phyloP scores from a whole-genome alignment of 805 yeast species.

The Metschnikowia baotianmanensis region DNA sequence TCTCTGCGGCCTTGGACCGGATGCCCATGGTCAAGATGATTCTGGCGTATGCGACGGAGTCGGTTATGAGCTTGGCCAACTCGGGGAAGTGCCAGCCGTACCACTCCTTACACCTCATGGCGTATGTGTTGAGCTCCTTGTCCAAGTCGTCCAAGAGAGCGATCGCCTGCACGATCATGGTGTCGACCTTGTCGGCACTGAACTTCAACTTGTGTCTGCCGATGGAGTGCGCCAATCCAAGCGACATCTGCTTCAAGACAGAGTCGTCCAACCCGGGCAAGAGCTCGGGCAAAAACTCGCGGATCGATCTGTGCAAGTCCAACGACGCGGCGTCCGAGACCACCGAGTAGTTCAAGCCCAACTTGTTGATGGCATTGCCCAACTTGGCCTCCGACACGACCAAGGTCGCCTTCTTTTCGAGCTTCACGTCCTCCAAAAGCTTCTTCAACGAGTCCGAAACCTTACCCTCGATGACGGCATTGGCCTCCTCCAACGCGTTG shows the following conservation, averaged over 20 bases:
- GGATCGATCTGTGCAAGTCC: conserved; percentile 92
- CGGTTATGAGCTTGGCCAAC: conserved; percentile 94
- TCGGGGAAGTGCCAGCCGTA: conserved; percentile 99
- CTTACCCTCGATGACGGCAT: conserved; percentile 87
- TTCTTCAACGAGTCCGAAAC: conserved; percentile 81
- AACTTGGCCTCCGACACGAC: conserved; percentile 94
- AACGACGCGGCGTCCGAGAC: conserved; percentile 93
- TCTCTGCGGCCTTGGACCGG: conserved; percentile 84
- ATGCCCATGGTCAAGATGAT: conserved; percentile 91
- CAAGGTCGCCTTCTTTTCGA: conserved; percentile 80
- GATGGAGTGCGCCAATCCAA: conserved; percentile 97
- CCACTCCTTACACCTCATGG: conserved; percentile 99
- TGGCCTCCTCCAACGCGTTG: conserved; percentile 93
- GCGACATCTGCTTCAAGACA: conserved; percentile 89
- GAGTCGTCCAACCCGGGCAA: conserved; percentile 88
- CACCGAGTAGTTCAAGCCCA: conserved; percentile 83
- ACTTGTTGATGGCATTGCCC: conserved; percentile 93
- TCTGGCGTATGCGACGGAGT: conserved; percentile 95
- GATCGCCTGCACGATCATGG: conserved; percentile 98
- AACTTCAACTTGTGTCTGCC: conserved; percentile 98
- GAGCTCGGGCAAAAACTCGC: conserved; percentile 90
- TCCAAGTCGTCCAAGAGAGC: conserved; percentile 95
- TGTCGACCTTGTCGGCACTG: conserved; percentile 97
- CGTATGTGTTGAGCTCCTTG: conserved; percentile 95
- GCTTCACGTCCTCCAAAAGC: conserved; percentile 70